phyloP scores from a whole-genome alignment of 176 grass and related monocot genomes.

The Saccharum officinarum region DNA sequence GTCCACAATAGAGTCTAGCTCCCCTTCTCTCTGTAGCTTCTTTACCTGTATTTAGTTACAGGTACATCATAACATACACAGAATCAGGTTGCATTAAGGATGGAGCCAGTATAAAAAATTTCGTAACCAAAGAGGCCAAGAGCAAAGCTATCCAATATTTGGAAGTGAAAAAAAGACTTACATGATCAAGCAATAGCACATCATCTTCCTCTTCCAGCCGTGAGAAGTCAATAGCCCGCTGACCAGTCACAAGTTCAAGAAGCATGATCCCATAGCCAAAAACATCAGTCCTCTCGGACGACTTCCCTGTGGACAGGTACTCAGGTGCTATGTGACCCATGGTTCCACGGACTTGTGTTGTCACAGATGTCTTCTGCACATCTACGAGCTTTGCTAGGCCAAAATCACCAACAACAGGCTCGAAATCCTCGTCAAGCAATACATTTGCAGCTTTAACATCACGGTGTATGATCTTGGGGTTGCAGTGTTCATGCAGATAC shows the following conservation, averaged over 20 bases:
- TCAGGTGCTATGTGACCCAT: slow-evolving; percentile 96
- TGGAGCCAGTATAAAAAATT: background rate
- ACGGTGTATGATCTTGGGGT: slow-evolving; percentile 89
- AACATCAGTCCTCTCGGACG: slow-evolving; percentile 78
- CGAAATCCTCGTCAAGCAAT: slow-evolving; percentile 80
- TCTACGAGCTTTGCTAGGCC: slow-evolving; percentile 85
- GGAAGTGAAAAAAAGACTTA: slow-evolving; percentile 18
- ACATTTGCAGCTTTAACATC: slow-evolving; percentile 95
- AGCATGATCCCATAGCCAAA: slow-evolving; percentile 96
- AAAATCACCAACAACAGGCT: slow-evolving; percentile 88
- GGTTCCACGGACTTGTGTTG: slow-evolving; percentile 85
- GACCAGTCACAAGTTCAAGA: slow-evolving; percentile 87
- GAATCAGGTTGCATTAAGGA: background rate
- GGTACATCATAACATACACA: background rate
- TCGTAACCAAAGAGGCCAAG: background rate
- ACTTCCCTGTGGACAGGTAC: slow-evolving; percentile 89
- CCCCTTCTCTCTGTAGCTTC: slow-evolving; percentile 76
- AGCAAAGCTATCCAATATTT: background rate
- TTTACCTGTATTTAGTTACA: slow-evolving; percentile 58
- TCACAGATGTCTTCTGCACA: slow-evolving; percentile 86
- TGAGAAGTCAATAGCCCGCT: slow-evolving; percentile 82
- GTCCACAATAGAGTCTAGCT: slow-evolving; percentile 70
- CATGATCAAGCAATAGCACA: slow-evolving; percentile 85
- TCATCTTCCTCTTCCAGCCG: slow-evolving; percentile 84
- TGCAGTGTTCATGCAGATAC: slow-evolving; percentile 90